Base-by-base conservation (phyloP, 2,329 filamentous ascomycete species). In the Chaetomiaceae sp. region DNA sequence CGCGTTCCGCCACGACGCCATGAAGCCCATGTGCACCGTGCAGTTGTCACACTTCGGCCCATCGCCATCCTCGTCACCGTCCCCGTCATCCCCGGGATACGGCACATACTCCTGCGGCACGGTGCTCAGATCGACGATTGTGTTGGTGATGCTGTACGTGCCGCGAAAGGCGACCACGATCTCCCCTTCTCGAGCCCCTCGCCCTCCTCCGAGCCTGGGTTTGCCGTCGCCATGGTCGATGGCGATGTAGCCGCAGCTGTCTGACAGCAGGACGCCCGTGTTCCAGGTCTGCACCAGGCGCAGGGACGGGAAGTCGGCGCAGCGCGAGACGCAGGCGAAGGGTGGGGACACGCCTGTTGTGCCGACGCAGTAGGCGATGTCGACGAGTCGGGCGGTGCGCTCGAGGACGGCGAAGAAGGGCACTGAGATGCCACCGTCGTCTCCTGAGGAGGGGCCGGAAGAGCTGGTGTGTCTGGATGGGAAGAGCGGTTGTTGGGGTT, bases 311-410 rank as follows among this genome's bases (percentile, higher is more conserved):
- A 97, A 96, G 47, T 96, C 88, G 30, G 72, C 71, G 68, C 93
- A 98, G 55, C 87, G 85, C 49, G 86, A 93, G 12, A 83, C 77
- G 66, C 93, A 98, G 26, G 75, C 69, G 64, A 98, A 98, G 0
- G 93, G 93, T 55, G 83, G 81, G 40, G 76, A 74, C 51, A 98
- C 83, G 32, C 91, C 93, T 0, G 86, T 84, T 5, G 78, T 83
- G 51, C 90, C 89, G 48, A 97, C 86, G 65, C 93, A 98, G 68
- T 97, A 97, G 38, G 88, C 74, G 49, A 97, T 93, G 64, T 98
- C 93, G 52, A 96, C 91, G 20, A 97, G 77, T 44, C 90, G 83
- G n/a, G 91, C 81, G 45, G 91, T 73, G 59, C 95, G 86, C 66
- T 96, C 89, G 12, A 98, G 80, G 15, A 87, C 83, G 48, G 78